These are phyloP conservation scores for Dictyostelium intermedium DNA, from an alignment of 78 protist genomes.

Conservation along the genomic window DNA sequence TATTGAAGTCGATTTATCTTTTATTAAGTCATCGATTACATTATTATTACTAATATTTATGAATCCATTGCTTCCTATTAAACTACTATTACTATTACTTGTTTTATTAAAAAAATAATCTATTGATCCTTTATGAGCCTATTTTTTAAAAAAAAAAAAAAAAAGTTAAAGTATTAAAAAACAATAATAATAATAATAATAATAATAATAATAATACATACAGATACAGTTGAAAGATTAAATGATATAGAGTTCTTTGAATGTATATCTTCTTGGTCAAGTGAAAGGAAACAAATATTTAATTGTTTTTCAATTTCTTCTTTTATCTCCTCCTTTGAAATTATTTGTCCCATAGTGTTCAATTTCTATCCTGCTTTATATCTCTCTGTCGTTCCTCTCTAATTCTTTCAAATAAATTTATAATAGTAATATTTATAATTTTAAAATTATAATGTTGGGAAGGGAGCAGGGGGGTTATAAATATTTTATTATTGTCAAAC, in stretches of 20 bases:
- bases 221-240: slow-evolving; percentile 60
- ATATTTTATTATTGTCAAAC: too few species aligned
- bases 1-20: neutral
- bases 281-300: slow-evolving; percentile 21
- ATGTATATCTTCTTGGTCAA: slow-evolving; percentile 32
- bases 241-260: neutral
- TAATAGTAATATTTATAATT: too few species aligned
- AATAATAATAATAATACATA: neutral
- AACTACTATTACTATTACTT: neutral
- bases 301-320: slow-evolving; percentile 43
- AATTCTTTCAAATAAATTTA: too few species aligned
- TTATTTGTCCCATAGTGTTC: slow-evolving; percentile 33
- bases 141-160: too few species aligned
- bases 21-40: neutral
- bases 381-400: neutral
- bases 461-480: too few species aligned
- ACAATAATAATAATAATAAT: neutral
- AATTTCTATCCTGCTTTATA: neutral
- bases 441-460: too few species aligned
- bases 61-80: neutral
- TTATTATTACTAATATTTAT: neutral
- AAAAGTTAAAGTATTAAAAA: too few species aligned
- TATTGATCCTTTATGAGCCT: slow-evolving; percentile 52
- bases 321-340: slow-evolving; percentile 38
- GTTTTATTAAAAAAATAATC: neutral